These are phyloP conservation scores for Colletotrichum sp. DNA, from an alignment of 2,329 filamentous ascomycete species.

Conservation along the genomic window DNA sequence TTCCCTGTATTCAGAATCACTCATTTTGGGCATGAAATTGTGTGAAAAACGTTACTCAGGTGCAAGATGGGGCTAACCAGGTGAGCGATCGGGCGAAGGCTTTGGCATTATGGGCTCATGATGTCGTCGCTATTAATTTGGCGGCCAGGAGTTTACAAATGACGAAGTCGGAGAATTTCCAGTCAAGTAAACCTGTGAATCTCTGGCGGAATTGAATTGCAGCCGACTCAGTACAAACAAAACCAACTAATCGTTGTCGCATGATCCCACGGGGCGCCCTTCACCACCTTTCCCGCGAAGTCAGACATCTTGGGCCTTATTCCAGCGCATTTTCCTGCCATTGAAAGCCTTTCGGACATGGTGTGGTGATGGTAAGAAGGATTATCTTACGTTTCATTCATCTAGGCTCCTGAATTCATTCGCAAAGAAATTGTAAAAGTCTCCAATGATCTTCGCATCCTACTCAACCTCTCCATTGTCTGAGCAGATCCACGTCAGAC, in stretches of 20 bases:
- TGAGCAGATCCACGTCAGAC: background rate
- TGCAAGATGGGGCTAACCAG: no score
- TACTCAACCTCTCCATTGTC: background rate
- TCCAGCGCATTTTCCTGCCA: background rate
- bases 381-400: background rate
- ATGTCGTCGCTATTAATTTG: background rate
- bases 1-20: no score
- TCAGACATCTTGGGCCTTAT: background rate
- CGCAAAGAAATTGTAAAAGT: background rate
- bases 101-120: background rate
- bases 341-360: background rate
- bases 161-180: background rate
- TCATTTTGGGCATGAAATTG: no score
- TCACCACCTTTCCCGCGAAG: background rate
- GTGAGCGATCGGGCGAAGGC: no score
- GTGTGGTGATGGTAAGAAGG: background rate
- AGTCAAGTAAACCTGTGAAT: background rate
- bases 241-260: background rate
- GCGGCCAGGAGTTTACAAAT: background rate
- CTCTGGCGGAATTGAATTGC: background rate
- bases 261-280: background rate
- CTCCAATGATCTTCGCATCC: background rate
- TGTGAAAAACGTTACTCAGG: no score
- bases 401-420: background rate
- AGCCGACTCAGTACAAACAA: background rate